These are phyloP conservation scores for Suillus sp. DNA, from an alignment of 768 basidiomycete species.

Conservation along the genomic window DNA sequence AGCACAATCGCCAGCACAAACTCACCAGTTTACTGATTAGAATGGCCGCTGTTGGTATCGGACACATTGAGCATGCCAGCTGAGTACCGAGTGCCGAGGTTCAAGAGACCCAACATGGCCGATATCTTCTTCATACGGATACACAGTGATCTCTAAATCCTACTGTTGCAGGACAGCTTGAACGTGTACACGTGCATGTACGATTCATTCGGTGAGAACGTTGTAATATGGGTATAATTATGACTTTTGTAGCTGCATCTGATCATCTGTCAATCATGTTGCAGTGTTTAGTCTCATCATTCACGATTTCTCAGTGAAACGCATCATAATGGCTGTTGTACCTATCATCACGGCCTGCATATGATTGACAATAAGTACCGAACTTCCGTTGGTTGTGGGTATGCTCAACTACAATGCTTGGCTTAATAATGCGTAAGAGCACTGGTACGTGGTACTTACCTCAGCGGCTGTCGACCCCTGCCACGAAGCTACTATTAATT, in stretches of 20 bases:
- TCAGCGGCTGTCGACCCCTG: too few species aligned
- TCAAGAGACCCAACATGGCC: too few species aligned
- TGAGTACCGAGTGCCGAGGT: too few species aligned
- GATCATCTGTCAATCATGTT: conserved; percentile 1
- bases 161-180: background rate
- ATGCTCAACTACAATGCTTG: background rate
- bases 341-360: background rate
- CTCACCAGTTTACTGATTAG: too few species aligned
- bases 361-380: background rate
- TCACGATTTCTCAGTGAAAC: background rate
- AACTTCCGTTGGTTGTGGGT: background rate
- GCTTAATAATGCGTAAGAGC: background rate
- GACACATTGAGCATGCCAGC: too few species aligned
- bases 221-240: background rate
- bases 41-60: too few species aligned
- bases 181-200: background rate
- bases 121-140: too few species aligned
- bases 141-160: background rate
- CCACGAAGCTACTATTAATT: too few species aligned
- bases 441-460: background rate
- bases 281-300: background rate
- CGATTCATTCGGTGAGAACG: background rate
- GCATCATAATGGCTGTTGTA: background rate
- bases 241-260: background rate
- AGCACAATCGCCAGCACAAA: too few species aligned